Percentiles rank a stretch among this genome's conserved stretches.
phyloP scores from a whole-genome alignment of 768 basidiomycete genomes.

The Auricularia sp. region DNA sequence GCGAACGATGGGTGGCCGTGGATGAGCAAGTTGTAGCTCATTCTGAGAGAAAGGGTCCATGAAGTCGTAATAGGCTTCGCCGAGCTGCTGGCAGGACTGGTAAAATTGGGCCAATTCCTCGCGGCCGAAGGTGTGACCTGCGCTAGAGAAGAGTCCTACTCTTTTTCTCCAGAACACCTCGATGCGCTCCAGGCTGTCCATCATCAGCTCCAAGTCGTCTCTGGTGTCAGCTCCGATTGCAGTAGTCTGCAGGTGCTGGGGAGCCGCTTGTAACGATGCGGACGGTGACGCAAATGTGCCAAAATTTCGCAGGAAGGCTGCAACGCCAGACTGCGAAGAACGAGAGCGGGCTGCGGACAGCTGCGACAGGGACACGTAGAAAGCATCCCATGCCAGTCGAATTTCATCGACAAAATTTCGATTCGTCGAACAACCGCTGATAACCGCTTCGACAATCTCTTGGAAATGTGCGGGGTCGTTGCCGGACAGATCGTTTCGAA shows the following conservation, averaged over 20 bases:
- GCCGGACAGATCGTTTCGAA: not conserved
- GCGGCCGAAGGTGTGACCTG: not conserved
- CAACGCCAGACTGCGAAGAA: not conserved
- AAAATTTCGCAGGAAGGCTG: not conserved
- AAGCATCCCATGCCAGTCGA: not conserved
- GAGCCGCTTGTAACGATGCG: not conserved
- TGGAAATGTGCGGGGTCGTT: too few relatives aligned
- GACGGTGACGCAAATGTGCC: not conserved
- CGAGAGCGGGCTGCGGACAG: too few relatives aligned
- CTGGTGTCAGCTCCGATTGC: too few relatives aligned
- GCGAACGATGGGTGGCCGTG: too few relatives aligned
- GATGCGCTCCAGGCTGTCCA: not conserved
- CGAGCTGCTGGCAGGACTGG: not conserved
- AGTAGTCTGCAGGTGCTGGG: too few relatives aligned
- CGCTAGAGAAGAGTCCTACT: not conserved
- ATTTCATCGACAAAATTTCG: not conserved
- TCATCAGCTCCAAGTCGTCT: rapidly evolving
- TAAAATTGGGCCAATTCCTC: not conserved
- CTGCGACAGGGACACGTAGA: not conserved
- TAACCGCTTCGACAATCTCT: not conserved
- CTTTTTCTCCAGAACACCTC: not conserved
- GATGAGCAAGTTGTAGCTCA: too few relatives aligned
- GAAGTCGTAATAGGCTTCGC: not conserved
- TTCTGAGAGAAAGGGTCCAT: too few relatives aligned
- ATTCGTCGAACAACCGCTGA: not conserved